These are phyloP conservation scores for Scenedesmus sp. DNA, from an alignment of 163 green algal genomes.

Conservation along the genomic window DNA sequence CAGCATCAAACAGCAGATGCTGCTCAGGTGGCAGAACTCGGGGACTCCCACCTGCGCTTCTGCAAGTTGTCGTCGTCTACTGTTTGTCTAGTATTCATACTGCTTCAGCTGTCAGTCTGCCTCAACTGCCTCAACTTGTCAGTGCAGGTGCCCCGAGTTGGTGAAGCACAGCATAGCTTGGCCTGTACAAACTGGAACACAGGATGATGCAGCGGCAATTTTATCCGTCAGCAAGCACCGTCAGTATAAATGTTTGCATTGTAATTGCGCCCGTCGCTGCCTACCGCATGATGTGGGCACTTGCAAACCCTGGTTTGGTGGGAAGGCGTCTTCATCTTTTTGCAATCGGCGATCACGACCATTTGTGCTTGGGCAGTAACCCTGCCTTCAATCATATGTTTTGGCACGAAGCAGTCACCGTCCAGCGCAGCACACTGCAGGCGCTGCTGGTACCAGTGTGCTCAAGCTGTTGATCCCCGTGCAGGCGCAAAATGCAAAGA, in stretches of 20 bases:
- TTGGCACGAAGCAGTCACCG: background rate
- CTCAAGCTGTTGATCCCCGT: background rate
- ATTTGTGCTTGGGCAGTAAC: background rate
- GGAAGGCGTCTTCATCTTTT: background rate
- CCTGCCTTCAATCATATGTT: background rate
- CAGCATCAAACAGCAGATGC: background rate
- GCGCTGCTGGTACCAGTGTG: background rate
- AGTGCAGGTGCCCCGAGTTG: background rate
- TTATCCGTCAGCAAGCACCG: too few relatives aligned
- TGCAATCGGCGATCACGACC: background rate
- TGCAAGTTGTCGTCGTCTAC: background rate
- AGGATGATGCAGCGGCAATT: too few relatives aligned
- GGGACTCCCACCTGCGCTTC: background rate
- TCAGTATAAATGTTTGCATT: too few relatives aligned
- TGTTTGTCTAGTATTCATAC: background rate
- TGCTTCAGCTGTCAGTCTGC: background rate
- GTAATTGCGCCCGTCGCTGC: too few relatives aligned
- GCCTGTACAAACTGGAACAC: too few relatives aligned
- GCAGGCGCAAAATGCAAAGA: background rate
- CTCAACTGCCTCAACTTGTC: background rate
- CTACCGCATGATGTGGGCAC: background rate
- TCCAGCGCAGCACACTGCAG: background rate
- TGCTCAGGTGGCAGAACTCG: background rate
- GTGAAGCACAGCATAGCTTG: background rate
- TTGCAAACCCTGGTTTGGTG: background rate